Evolutionary conservation across 2,329 filamentous ascomycete species (phyloP).

Genomic region (Karstenula rhodostoma): DNA sequence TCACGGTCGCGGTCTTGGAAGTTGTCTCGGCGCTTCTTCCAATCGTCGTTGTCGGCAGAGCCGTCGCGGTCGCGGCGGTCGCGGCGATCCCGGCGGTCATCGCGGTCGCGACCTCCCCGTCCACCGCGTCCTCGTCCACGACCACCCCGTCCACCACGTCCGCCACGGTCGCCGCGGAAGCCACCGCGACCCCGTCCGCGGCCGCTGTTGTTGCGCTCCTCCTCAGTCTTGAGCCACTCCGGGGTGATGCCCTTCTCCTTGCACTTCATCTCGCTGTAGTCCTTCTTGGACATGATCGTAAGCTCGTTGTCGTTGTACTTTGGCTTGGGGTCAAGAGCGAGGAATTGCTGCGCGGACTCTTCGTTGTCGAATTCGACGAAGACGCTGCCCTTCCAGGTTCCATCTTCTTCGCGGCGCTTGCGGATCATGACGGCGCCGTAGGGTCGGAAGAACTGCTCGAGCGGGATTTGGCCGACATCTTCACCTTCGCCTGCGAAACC

Average conservation of each 20-base stretch:
- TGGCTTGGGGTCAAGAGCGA: constrained; percentile 80
- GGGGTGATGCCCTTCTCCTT: constrained; percentile 56
- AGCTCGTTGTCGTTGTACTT: constrained; percentile 84
- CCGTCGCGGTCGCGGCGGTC: constrained; percentile 37
- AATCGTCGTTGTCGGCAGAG: constrained; percentile 34
- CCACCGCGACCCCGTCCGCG: constrained; percentile 7
- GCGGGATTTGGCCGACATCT: constrained; percentile 87
- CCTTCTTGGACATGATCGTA: constrained; percentile 84
- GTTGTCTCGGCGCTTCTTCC: constrained; percentile 42
- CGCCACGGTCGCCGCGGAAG: constrained; percentile 30
- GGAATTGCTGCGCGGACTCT: constrained; percentile 80
- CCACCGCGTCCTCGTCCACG: constrained; percentile 35
- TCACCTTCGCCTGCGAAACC: constrained; percentile 87
- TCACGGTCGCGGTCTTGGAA: constrained; percentile 39
- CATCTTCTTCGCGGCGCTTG: constrained; percentile 75
- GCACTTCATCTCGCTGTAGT: constrained; percentile 70
- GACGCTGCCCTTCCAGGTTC: constrained; percentile 92
- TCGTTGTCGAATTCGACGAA: constrained; percentile 91
- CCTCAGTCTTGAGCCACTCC: constrained; percentile 49
- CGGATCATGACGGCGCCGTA: constrained; percentile 84
- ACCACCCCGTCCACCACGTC: constrained; percentile 39
- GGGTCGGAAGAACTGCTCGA: constrained; percentile 88
- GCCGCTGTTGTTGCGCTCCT: constrained; percentile 10
- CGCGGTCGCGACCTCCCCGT: constrained; percentile 30
- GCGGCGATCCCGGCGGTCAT: constrained; percentile 32